These are phyloP conservation scores for Schizonepeta tenuifolia DNA, from an alignment of 257 asterid species.

Conservation along the genomic window DNA sequence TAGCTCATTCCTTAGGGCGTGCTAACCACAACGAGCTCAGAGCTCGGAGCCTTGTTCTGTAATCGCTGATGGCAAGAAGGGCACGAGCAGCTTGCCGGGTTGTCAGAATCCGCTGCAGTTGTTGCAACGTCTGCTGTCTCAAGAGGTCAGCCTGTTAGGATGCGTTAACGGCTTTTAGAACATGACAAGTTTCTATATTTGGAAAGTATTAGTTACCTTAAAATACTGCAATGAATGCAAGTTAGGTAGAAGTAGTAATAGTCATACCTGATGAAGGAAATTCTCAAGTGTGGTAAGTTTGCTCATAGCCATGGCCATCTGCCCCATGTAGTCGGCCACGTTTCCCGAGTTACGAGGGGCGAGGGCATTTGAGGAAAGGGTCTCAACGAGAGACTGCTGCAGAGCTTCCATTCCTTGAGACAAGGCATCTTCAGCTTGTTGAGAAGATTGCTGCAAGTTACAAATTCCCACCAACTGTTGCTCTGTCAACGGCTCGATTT, in stretches of 20 bases:
- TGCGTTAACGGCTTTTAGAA: background rate
- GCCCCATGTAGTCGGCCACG: slow-evolving; percentile 84
- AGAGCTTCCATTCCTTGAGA: slow-evolving; percentile 98
- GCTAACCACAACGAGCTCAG: slow-evolving; percentile 85
- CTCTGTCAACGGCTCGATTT: slow-evolving; percentile 80
- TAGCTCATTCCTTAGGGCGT: slow-evolving; percentile 68
- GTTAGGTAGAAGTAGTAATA: background rate
- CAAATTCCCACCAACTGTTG: slow-evolving; percentile 78
- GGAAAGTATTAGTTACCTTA: background rate
- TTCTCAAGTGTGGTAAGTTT: slow-evolving; percentile 70
- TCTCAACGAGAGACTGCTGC: slow-evolving; percentile 76
- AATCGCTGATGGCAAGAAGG: slow-evolving; percentile 78
- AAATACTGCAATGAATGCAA: too few relatives aligned
- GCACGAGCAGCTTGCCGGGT: slow-evolving; percentile 97
- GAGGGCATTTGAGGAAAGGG: slow-evolving; percentile 65
- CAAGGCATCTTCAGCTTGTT: slow-evolving; percentile 93
- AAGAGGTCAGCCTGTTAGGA: slow-evolving; percentile 75
- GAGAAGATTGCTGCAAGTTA: slow-evolving; percentile 83
- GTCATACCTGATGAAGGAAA: slow-evolving; percentile 72
- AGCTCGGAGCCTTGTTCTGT: slow-evolving; percentile 82
- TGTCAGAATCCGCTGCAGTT: slow-evolving; percentile 79
- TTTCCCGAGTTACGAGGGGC: slow-evolving; percentile 53
- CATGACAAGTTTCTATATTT: background rate
- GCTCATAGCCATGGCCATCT: slow-evolving; percentile 85
- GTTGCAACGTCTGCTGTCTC: slow-evolving; percentile 87